phyloP scores from a whole-genome alignment of 768 basidiomycete genomes.

The Macrolepiota fuliginosa region DNA sequence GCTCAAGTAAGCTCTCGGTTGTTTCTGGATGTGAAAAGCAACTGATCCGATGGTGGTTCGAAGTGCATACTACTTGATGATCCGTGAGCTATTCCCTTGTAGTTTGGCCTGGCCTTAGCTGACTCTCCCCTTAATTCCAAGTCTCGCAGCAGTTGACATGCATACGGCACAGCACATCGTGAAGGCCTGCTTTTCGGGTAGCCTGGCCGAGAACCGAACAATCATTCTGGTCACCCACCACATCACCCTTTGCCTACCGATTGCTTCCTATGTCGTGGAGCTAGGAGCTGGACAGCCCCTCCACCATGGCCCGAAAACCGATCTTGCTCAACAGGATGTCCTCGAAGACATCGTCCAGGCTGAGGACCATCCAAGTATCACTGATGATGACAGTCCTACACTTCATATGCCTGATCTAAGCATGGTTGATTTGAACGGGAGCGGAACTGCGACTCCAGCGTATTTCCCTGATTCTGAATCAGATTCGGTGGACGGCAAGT shows the following conservation, averaged over 20 bases:
- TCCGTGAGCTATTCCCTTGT: constrained; percentile 43
- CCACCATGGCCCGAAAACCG: constrained; percentile 48
- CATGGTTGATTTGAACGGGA: not conserved
- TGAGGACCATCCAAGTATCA: constrained; percentile 39
- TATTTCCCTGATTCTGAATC: not conserved
- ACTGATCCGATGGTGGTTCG: not conserved
- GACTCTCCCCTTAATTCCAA: constrained; percentile 24
- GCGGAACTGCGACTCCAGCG: not conserved
- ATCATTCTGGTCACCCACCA: constrained; percentile 86
- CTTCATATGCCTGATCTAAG: not conserved
- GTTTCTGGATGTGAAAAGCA: no score
- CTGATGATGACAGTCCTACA: constrained; percentile 19
- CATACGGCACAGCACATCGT: constrained; percentile 75
- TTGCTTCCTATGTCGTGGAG: constrained; percentile 67
- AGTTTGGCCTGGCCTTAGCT: not conserved
- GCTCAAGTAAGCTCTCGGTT: constrained; percentile 40
- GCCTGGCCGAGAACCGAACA: constrained; percentile 62
- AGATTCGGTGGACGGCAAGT: constrained; percentile 38
- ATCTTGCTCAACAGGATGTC: constrained; percentile 40
- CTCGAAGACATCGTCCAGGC: constrained; percentile 43
- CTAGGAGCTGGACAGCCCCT: constrained; percentile 47
- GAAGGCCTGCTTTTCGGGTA: constrained; percentile 57
- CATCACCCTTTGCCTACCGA: constrained; percentile 66
- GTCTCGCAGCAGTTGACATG: constrained; percentile 72
- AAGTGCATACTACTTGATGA: constrained; percentile 68